These are phyloP conservation scores for Clitocybe nebularis DNA, from an alignment of 1,284 basidiomycete genomes.

Conservation along the genomic window DNA sequence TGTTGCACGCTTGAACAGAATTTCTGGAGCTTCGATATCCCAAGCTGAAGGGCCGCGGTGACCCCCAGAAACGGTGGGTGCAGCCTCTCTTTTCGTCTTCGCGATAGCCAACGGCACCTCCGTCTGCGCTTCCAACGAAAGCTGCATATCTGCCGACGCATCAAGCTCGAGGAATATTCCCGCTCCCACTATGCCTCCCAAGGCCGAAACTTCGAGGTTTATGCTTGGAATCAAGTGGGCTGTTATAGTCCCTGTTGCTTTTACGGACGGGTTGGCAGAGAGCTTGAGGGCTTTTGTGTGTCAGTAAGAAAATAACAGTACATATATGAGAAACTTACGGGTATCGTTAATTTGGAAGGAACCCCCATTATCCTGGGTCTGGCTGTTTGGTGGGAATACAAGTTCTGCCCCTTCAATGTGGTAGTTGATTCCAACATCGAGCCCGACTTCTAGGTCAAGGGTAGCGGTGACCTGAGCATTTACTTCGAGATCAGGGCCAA, in stretches of 20 bases:
- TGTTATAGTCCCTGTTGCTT: constrained; percentile 35
- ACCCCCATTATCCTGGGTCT: constrained; percentile 20
- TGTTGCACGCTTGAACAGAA: too few species aligned
- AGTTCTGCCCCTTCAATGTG: constrained; percentile 33
- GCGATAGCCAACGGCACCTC: neutral
- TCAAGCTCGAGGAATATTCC: constrained; percentile 44
- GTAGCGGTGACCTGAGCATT: constrained; percentile 30
- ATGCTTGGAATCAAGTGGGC: constrained; percentile 49
- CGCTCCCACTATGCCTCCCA: constrained; percentile 32
- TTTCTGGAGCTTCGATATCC: too few species aligned
- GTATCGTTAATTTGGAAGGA: constrained; percentile 32
- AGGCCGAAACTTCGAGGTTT: constrained; percentile 38
- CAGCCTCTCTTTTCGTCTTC: too few species aligned
- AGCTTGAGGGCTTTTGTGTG: constrained; percentile 35
- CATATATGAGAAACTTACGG: constrained; percentile 25
- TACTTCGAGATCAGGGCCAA: constrained; percentile 37
- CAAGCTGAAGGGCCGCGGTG: too few species aligned
- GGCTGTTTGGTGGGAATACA: constrained; percentile 37
- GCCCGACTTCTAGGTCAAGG: constrained; percentile 33
- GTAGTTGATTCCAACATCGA: constrained; percentile 37
- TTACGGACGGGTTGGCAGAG: constrained; percentile 35
- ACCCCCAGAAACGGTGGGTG: too few species aligned
- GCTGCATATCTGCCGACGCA: constrained; percentile 32
- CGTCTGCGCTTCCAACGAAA: constrained; percentile 28
- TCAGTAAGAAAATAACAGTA: constrained; percentile 4